A percentile compares a stretch with the other conserved stretches of the same genome.
phyloP scores from a whole-genome alignment of 2,329 filamentous ascomycete species.

The Fusarium equiseti region DNA sequence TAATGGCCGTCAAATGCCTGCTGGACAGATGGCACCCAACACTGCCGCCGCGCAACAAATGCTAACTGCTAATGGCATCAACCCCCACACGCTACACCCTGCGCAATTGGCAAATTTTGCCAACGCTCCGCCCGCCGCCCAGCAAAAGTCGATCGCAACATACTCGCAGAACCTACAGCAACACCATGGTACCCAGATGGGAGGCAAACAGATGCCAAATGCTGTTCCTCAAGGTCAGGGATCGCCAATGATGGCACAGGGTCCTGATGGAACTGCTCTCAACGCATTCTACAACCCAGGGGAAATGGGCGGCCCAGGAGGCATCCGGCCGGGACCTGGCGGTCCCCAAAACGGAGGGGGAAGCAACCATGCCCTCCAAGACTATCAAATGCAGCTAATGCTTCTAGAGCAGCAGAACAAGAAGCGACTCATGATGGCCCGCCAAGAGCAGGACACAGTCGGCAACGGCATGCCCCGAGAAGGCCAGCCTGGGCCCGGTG shows the following conservation, averaged over 20 bases:
- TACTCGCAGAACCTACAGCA: constrained; percentile 88
- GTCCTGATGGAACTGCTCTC: constrained; percentile 72
- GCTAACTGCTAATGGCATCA: constrained; percentile 78
- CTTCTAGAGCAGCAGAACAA: constrained; percentile 89
- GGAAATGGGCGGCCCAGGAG: constrained; percentile 68
- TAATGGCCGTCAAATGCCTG: constrained; percentile 80
- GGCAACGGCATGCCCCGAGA: constrained; percentile 61
- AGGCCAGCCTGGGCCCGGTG: constrained; percentile 66
- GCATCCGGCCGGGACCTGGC: constrained; percentile 68
- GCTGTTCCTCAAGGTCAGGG: constrained; percentile 79
- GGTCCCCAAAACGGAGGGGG: constrained; percentile 60
- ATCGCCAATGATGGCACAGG: constrained; percentile 84
- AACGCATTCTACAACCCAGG: constrained; percentile 72
- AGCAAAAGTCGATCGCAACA: constrained; percentile 87
- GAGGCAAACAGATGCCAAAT: constrained; percentile 83
- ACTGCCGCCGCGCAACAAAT: constrained; percentile 68
- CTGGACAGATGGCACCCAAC: constrained; percentile 72
- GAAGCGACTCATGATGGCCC: constrained; percentile 85
- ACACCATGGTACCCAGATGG: constrained; percentile 84
- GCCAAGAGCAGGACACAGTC: constrained; percentile 78
- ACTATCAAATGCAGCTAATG: constrained; percentile 93
- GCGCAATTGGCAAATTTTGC: constrained; percentile 78
- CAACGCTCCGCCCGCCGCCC: constrained; percentile 68
- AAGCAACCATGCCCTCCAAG: constrained; percentile 84
- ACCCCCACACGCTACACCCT: constrained; percentile 77